phyloP scores from a whole-genome alignment of 2,329 filamentous ascomycete species.

The Seiridium cupressi region DNA sequence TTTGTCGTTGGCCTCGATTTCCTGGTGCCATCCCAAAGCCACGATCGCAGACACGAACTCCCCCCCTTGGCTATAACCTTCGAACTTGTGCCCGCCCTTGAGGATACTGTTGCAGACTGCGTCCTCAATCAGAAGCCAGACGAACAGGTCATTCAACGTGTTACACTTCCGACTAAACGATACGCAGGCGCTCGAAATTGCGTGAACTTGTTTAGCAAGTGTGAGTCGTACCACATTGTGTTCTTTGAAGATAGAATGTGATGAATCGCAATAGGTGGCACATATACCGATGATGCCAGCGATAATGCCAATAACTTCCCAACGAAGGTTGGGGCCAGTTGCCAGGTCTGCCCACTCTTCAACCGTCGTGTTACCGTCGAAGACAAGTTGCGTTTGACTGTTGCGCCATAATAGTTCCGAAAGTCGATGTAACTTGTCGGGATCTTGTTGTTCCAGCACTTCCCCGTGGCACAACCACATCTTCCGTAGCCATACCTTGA shows the following conservation, averaged over 20 bases:
- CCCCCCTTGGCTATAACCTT: constrained; percentile 26
- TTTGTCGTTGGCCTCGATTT: constrained; percentile 22
- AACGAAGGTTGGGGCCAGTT: constrained; percentile 29
- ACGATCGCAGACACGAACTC: constrained; percentile 27
- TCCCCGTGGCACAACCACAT: constrained; percentile 25
- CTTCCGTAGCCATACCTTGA: constrained; percentile 30
- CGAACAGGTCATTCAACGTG: constrained; percentile 27
- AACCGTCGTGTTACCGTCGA: constrained; percentile 24
- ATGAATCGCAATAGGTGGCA: constrained; percentile 22
- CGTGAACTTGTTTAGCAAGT: constrained; percentile 25
- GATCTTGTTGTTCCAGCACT: constrained; percentile 26
- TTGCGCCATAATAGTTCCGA: constrained; percentile 32
- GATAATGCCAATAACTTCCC: constrained; percentile 33
- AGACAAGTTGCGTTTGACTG: constrained; percentile 24
- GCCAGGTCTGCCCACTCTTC: constrained; percentile 24
- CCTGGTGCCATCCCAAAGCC: constrained; percentile 30
- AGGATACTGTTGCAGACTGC: constrained; percentile 17
- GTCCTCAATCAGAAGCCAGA: constrained; percentile 29
- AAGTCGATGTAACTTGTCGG: constrained; percentile 28
- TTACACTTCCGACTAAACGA: constrained; percentile 31
- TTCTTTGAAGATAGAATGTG: constrained; percentile 23
- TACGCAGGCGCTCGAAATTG: constrained; percentile 26
- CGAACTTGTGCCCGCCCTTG: constrained; percentile 27
- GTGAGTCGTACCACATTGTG: constrained; percentile 22
- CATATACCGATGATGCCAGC: constrained; percentile 26